These are phyloP conservation scores for Mycena olivaceomarginata DNA, from an alignment of 768 basidiomycete species.

Conservation along the genomic window DNA sequence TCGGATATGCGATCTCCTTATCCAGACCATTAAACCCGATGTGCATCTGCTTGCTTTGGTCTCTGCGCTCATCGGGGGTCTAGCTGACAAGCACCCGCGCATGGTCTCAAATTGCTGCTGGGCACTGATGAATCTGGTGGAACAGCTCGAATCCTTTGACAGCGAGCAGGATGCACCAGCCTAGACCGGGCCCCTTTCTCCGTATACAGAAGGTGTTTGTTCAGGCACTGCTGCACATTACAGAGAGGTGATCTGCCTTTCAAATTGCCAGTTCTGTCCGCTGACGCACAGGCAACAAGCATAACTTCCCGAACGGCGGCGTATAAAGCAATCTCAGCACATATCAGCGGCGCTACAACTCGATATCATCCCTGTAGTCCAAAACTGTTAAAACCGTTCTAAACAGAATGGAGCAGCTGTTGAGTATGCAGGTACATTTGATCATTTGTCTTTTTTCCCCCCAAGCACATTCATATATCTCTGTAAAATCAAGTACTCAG, in stretches of 20 bases:
- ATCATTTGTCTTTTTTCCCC: slow-evolving; percentile 5
- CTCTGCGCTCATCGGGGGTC: slow-evolving; percentile 86
- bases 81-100: slow-evolving; percentile 83
- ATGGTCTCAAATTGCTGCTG: slow-evolving; percentile 97
- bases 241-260: slow-evolving; percentile 81
- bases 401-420: slow-evolving; percentile 92
- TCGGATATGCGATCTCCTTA: slow-evolving; percentile 93
- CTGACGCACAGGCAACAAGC: slow-evolving; percentile 84
- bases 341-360: slow-evolving; percentile 86
- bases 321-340: slow-evolving; percentile 95
- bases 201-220: slow-evolving; percentile 94
- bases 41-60: slow-evolving; percentile 91
- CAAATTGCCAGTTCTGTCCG: slow-evolving; percentile 6
- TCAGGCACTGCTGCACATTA: slow-evolving; percentile 87
- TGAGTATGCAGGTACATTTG: slow-evolving; percentile 85
- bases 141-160: slow-evolving; percentile 84
- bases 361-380: slow-evolving; percentile 88
- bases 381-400: slow-evolving; percentile 90
- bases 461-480: slow-evolving; percentile 3
- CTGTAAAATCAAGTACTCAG: slow-evolving; percentile 92
- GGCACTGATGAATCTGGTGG: slow-evolving; percentile 96
- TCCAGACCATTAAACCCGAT: slow-evolving; percentile 91
- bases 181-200: slow-evolving; percentile 82
- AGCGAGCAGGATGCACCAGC: slow-evolving; percentile 77
- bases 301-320: slow-evolving; percentile 96